Conservation (phyloP, 805 yeast genomes). For the Peterozyma xylosa region DNA sequence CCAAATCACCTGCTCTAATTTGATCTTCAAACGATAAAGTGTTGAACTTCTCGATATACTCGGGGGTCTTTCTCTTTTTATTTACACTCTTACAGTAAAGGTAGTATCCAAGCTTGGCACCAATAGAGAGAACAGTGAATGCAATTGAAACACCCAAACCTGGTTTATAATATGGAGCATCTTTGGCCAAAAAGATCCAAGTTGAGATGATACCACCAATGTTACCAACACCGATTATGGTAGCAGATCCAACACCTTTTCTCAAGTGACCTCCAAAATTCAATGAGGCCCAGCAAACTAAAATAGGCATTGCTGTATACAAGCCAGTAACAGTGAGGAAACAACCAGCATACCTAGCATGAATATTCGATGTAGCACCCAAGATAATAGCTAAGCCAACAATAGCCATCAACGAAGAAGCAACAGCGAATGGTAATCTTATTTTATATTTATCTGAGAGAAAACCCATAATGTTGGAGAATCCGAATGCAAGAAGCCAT, state of each 20-base stretch:
- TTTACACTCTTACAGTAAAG: slow-evolving; percentile 19
- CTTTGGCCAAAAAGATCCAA: slow-evolving; percentile 36
- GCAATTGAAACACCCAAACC: slow-evolving; percentile 41
- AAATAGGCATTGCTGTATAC: slow-evolving; percentile 49
- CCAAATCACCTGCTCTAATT: slow-evolving; percentile 26
- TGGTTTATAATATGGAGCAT: slow-evolving; percentile 43
- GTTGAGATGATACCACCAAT: slow-evolving; percentile 57
- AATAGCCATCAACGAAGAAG: slow-evolving; percentile 23
- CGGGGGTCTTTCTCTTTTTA: slow-evolving; percentile 12
- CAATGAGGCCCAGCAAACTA: slow-evolving; percentile 51
- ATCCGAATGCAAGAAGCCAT: slow-evolving; percentile 71
- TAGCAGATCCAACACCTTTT: slow-evolving; percentile 48
- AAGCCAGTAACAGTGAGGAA: slow-evolving; percentile 44
- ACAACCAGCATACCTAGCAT: slow-evolving; percentile 46
- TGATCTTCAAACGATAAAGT: slow-evolving; percentile 17
- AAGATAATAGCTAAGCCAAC: slow-evolving; percentile 44
- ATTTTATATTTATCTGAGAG: slow-evolving; percentile 45
- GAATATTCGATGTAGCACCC: slow-evolving; percentile 25
- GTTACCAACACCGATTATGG: slow-evolving; percentile 57
- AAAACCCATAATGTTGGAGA: slow-evolving; percentile 53
- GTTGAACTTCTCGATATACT: slow-evolving; percentile 20
- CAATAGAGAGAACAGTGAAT: slow-evolving; percentile 32
- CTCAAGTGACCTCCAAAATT: slow-evolving; percentile 49
- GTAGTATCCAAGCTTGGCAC: slow-evolving; percentile 26
- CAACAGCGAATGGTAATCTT: slow-evolving; percentile 31